Evolutionary conservation across 2,329 filamentous ascomycete species (phyloP).

Genomic region (Aspergillus sp.): DNA sequence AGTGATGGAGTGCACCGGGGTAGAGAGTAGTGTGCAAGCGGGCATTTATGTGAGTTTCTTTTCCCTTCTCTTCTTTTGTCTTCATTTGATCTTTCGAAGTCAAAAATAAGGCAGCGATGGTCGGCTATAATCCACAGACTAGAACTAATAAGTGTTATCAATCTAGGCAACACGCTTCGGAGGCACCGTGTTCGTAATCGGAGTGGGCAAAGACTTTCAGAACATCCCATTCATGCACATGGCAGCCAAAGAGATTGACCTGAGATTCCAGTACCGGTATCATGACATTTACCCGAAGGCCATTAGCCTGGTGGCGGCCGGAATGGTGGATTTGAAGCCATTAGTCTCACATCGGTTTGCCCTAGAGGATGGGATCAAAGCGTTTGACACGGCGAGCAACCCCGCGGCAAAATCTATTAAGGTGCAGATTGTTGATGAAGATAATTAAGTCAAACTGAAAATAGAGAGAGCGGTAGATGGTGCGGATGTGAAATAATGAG

Average conservation of each 20-base stretch:
- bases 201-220: conserved; percentile 21
- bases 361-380: conserved; percentile 37
- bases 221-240: conserved; percentile 23
- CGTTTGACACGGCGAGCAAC: conserved; percentile 38
- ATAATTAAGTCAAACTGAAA: too few relatives aligned
- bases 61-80: too few relatives aligned
- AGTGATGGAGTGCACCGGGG: conserved; percentile 20
- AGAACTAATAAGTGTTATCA: not conserved
- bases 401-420: conserved; percentile 37
- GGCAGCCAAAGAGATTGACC: conserved; percentile 19
- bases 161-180: conserved; percentile 19
- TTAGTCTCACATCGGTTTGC: conserved; percentile 40
- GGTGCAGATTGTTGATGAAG: conserved; percentile 23
- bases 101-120: too few relatives aligned
- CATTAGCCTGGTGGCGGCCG: conserved; percentile 29
- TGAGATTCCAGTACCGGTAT: conserved; percentile 20
- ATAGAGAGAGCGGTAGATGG: too few relatives aligned
- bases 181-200: conserved; percentile 19
- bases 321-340: conserved; percentile 39
- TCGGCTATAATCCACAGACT: too few relatives aligned
- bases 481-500: too few relatives aligned
- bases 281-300: conserved; percentile 25
- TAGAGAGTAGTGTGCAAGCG: conserved; percentile 20
- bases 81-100: too few relatives aligned
- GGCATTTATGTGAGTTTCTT: conserved; percentile 17